Percentiles rank a stretch among this genome's conserved stretches.
These are phyloP conservation scores for Bolboschoenoplectus hybrid DNA, from an alignment of 202 grass and related monocot species.

Conservation along the genomic window DNA sequence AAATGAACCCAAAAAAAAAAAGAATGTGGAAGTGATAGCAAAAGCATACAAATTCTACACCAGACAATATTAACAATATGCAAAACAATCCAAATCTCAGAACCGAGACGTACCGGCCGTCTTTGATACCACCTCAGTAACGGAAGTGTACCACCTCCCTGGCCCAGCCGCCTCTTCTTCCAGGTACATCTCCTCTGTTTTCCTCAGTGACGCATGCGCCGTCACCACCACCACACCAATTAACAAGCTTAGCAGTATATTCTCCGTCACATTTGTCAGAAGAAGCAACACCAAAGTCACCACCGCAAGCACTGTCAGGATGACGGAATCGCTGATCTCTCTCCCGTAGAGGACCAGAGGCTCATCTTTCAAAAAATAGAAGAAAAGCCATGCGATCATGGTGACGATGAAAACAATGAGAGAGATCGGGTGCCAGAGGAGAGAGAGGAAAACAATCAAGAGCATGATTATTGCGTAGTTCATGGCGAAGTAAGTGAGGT, in stretches of 20 bases:
- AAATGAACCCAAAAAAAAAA: background rate
- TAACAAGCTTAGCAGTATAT: slow-evolving; percentile 77
- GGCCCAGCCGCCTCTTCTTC: slow-evolving; percentile 53
- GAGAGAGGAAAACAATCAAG: slow-evolving; percentile 80
- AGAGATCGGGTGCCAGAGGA: slow-evolving; percentile 85
- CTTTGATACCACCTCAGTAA: slow-evolving; percentile 47
- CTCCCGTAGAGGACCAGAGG: slow-evolving; percentile 71
- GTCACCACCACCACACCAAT: slow-evolving; percentile 69
- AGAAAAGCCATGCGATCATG: slow-evolving; percentile 69
- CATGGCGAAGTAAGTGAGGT: slow-evolving; percentile 82
- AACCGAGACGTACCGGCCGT: slow-evolving; percentile 32
- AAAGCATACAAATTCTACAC: slow-evolving; percentile 25
- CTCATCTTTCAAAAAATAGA: slow-evolving; percentile 92
- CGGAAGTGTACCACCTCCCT: slow-evolving; percentile 69
- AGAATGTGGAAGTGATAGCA: background rate
- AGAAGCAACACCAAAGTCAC: slow-evolving; percentile 75
- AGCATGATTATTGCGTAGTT: slow-evolving; percentile 97
- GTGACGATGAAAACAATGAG: slow-evolving; percentile 81
- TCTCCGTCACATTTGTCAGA: slow-evolving; percentile 64
- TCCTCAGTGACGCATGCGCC: slow-evolving; percentile 65
- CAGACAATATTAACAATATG: slow-evolving; percentile 20
- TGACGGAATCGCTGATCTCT: slow-evolving; percentile 49
- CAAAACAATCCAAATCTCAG: background rate
- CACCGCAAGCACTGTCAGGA: slow-evolving; percentile 52
- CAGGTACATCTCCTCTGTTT: slow-evolving; percentile 52